Evolutionary conservation across 441 rosid species (phyloP), one percentile per base, ranked within the genome.

Genomic region (Arabidopsis lyrata): DNA sequence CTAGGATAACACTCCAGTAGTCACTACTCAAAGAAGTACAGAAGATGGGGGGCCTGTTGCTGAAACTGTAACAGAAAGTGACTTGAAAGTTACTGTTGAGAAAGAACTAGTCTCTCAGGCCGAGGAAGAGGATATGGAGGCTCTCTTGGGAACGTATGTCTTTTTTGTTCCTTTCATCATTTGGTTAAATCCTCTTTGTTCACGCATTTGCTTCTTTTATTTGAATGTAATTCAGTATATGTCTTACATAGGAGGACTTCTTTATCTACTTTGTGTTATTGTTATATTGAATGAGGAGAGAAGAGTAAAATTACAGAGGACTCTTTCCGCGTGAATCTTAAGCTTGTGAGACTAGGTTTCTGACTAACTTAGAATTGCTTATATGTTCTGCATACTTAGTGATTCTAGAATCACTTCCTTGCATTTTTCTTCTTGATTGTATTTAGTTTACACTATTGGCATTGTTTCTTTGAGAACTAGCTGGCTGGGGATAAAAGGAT

Each of bases 91-190:
- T 73, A 88, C 90, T 71, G 95, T 96, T 78, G 98, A 96, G 83
- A 91, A 80, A 69, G 99, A 93, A 68, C 86, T 96, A 38, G 99
- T 96, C 73, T 93, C 98, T 71, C 99, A 96, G 81, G 81, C 75
- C 1, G 98, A 93, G 86, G 98, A 96, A 84, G 98, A 93, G 83
- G 98, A 95, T 77, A 90, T 91, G 96, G 99, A 95, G 83, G 97
- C 97, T 78, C 95, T 95, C 70, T 82, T 95, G 70, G 93, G 91
- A 81, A 93, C 92, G 98, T 91, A 88, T 57, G 96, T 85, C 53
- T 57, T 79, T 45, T 56, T 74, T 73, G 45, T 72, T 64, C 57
- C 36, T 47, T 12, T 35, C 47, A 53, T 66, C 32, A 18, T 52
- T 58, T 66, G 35, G 48, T 63, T 74, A n/a, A 14, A 44, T 74